A percentile compares a stretch with the other conserved stretches of the same genome.
These are phyloP conservation scores for Chlorella sp. DNA, from an alignment of 139 green algal species.

Conservation along the genomic window DNA sequence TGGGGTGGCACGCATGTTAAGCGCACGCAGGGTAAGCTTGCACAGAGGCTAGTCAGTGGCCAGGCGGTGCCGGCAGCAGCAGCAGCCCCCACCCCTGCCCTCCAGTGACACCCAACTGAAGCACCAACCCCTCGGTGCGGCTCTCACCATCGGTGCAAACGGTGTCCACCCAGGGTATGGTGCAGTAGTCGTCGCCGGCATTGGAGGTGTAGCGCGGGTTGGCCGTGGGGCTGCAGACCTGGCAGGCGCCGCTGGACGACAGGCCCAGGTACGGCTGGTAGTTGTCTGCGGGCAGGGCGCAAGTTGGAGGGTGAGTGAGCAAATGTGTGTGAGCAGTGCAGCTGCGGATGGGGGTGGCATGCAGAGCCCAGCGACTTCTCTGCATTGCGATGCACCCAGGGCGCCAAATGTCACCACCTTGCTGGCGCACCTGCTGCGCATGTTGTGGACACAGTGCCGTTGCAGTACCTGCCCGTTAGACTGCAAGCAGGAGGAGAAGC, in stretches of 20 bases:
- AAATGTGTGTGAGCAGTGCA: background rate
- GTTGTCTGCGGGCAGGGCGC: background rate
- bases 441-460: background rate
- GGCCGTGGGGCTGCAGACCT: background rate
- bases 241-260: background rate
- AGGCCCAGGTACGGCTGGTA: slow-evolving; percentile 22
- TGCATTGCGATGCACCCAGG: no score
- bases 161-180: background rate
- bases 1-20: background rate
- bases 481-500: background rate
- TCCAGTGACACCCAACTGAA: no score
- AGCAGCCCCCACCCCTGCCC: no score
- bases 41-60: no score
- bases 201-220: background rate
- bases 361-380: no score
- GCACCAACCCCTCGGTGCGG: no score
- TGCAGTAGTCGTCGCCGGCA: slow-evolving; percentile 18
- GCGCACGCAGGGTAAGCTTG: no score
- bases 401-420: no score
- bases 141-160: slow-evolving; percentile 11
- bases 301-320: background rate
- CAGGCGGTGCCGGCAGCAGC: no score
- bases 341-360: no score
- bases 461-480: background rate
- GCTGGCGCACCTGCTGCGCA: background rate